Percentiles rank a stretch among this genome's conserved stretches.
Conservation (phyloP, 208 protist genomes). For the Leishmania turanica region DNA sequence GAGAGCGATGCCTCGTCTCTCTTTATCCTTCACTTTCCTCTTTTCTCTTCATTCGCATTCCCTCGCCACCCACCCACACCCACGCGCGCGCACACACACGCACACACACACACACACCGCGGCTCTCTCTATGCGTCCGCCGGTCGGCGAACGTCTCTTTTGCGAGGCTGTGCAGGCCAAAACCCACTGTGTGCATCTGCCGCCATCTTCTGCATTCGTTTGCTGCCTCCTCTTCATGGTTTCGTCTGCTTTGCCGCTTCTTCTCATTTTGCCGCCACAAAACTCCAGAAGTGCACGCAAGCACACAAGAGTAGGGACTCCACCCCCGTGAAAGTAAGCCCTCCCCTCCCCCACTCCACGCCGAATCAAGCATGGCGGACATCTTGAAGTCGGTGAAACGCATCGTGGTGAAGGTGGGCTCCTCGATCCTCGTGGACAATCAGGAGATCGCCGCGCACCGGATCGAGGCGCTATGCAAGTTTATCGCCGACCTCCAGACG, state of each 20-base stretch:
- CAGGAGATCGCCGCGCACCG: slow-evolving; percentile 46
- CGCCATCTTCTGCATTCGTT: neutral
- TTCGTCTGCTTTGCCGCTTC: neutral
- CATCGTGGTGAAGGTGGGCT: slow-evolving; percentile 78
- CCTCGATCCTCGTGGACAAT: slow-evolving; percentile 56
- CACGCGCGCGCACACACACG: neutral
- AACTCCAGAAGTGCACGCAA: neutral
- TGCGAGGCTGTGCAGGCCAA: neutral
- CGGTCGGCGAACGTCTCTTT: neutral
- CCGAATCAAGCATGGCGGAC: slow-evolving; percentile 2
- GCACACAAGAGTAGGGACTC: neutral
- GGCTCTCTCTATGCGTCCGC: too few species aligned
- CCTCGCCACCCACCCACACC: too few species aligned
- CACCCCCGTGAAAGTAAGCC: neutral
- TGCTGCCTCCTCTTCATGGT: neutral
- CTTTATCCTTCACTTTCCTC: neutral
- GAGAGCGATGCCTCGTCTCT: neutral
- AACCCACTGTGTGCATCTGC: neutral
- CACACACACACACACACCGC: too few species aligned
- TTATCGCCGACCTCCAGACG: slow-evolving; percentile 45
- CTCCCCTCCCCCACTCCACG: neutral
- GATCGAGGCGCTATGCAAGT: slow-evolving; percentile 61
- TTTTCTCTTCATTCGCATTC: too few species aligned
- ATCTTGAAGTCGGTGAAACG: slow-evolving; percentile 38
- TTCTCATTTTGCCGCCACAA: neutral